phyloP scores from a whole-genome alignment of 1,139 yeast genomes.

The Eremothecium coryli region DNA sequence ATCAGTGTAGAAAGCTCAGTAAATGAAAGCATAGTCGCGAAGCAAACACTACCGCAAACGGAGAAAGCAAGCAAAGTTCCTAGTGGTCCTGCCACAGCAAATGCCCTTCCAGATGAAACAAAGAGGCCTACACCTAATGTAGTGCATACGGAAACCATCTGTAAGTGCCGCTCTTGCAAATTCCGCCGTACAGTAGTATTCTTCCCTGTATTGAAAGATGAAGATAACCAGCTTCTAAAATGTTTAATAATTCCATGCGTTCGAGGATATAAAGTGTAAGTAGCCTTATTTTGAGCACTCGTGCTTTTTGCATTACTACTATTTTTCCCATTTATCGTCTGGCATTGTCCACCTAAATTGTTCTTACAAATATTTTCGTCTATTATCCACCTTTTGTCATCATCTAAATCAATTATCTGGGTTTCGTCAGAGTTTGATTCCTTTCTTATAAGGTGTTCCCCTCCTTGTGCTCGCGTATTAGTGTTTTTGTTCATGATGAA shows the following conservation, averaged over 20 bases:
- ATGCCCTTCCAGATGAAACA: slow-evolving; percentile 63
- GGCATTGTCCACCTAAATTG: slow-evolving; percentile 3
- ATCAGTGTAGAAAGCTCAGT: slow-evolving; percentile 79
- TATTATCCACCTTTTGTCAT: slow-evolving; percentile 8
- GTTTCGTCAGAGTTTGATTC: slow-evolving; percentile 7
- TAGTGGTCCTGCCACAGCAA: slow-evolving; percentile 71
- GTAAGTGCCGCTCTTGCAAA: slow-evolving; percentile 59
- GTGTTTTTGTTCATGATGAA: not conserved
- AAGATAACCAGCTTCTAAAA: no score
- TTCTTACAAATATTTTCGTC: slow-evolving; percentile 6
- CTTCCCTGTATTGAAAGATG: no score
- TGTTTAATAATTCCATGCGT: no score
- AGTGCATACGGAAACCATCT: slow-evolving; percentile 74
- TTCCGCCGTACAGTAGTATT: slow-evolving; percentile 42
- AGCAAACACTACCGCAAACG: slow-evolving; percentile 55
- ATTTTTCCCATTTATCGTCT: slow-evolving; percentile 1
- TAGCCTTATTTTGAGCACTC: no score
- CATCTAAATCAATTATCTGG: slow-evolving; percentile 11
- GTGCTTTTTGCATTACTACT: no score
- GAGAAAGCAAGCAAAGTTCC: slow-evolving; percentile 65
- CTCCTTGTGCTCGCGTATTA: no score
- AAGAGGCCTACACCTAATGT: slow-evolving; percentile 76
- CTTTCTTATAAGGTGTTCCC: no score
- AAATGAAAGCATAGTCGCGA: slow-evolving; percentile 61
- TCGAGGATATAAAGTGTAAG: no score